Evolutionary conservation across 345 rosid species (phyloP), one percentile per base, ranked within the genome.

Genomic region (Pelargonium nanum): DNA sequence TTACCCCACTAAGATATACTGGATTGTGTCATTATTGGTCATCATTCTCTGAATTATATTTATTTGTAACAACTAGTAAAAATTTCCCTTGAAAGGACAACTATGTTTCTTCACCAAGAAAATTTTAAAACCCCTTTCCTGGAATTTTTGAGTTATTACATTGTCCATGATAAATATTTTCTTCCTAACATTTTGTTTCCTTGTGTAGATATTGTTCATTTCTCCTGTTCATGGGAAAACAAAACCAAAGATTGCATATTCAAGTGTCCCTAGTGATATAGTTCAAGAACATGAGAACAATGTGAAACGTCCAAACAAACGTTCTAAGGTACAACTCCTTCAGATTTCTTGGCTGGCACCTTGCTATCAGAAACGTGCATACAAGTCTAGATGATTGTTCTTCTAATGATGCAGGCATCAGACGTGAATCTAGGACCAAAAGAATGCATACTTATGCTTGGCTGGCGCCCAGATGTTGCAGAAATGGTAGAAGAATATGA

Each of bases 401-500:
- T 28, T 54, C 66, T 26, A 26, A 68, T 48, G 63, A 61, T 57
- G 45, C 73, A 87, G 94, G 81, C 93, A 68, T 85, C 94, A 22
- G 94, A 87, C 55, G 61, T 70, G 53, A 69, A 71, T 62, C 65
- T 61, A 58, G 99, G 97, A 74, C 97, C 97, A 21, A 87, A 70
- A 74, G 97, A 93, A 68, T 78, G 76, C 63, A 75, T 93, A 75
- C 85, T 93, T 63, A 63, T 93, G 68, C 94, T 93, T 63, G 99
- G 99, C 19, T 93, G 99, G 99, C 96, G 97, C 44, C 72, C 91
- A 19, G 96, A 85, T 73, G 81, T 89, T 74, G 81, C 77, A 45
- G 91, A 84, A 66, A 93, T 93, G 97, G 76, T 85, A 53, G 79
- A 86, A 61, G 99, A 93, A 81, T 89, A 89, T 76, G 91, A 87